Percentiles rank a stretch among this genome's conserved stretches.
phyloP scores from a whole-genome alignment of 1,284 basidiomycete species.

The Xerocomus nothofagi region DNA sequence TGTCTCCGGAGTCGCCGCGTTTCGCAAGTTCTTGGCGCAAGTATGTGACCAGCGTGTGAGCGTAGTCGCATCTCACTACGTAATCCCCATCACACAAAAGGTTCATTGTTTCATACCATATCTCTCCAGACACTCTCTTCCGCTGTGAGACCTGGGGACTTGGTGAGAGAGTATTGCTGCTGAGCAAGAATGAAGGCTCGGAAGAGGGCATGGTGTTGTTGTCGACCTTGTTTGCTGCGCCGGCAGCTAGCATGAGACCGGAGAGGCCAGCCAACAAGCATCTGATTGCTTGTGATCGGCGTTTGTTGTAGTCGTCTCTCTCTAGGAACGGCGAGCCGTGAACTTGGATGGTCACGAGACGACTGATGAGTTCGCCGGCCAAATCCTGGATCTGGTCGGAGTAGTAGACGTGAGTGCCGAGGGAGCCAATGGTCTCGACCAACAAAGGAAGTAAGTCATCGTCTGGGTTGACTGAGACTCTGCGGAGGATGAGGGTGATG shows the following conservation, averaged over 20 bases:
- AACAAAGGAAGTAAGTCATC: constrained; percentile 72
- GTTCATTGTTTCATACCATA: constrained; percentile 87
- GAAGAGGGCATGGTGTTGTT: constrained; percentile 25
- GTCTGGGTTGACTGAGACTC: constrained; percentile 61
- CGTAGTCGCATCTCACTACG: constrained; percentile 75
- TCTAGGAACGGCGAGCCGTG: constrained; percentile 53
- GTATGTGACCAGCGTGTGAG: constrained; percentile 70
- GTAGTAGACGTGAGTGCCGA: constrained; percentile 92
- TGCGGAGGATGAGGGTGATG: constrained; percentile 71
- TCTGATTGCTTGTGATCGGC: constrained; percentile 70
- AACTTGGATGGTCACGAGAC: constrained; percentile 71
- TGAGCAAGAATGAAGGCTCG: constrained; percentile 24
- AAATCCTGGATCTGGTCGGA: constrained; percentile 96
- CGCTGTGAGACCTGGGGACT: constrained; percentile 50
- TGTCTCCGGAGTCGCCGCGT: constrained; percentile 45
- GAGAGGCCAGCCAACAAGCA: constrained; percentile 71
- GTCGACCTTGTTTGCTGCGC: constrained; percentile 43
- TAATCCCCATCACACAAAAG: constrained; percentile 78
- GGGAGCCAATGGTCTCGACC: constrained; percentile 79
- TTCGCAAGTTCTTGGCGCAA: constrained; percentile 73
- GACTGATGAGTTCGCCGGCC: constrained; percentile 79
- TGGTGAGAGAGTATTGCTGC: constrained; percentile 20
- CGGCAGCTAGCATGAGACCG: constrained; percentile 70
- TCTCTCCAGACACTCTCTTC: constrained; percentile 74
- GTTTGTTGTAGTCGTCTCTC: constrained; percentile 44